phyloP scores from a whole-genome alignment of 2,329 filamentous ascomycete species.

The Orbilia javanica region DNA sequence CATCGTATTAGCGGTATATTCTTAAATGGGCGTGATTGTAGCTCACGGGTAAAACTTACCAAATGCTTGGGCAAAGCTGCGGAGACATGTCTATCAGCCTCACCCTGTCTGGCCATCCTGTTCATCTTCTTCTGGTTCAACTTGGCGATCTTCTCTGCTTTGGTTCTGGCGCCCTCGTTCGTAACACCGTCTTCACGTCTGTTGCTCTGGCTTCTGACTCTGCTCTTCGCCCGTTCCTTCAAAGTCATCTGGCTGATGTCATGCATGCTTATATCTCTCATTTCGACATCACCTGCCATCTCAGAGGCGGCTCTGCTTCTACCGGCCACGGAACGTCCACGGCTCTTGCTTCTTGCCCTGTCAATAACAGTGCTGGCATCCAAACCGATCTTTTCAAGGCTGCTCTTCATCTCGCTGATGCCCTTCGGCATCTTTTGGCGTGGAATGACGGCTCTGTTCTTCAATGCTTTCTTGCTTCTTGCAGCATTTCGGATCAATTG shows the following conservation, averaged over 20 bases:
- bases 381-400: slow-evolving; percentile 85
- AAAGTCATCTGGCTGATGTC: slow-evolving; percentile 65
- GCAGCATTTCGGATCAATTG: slow-evolving; percentile 92
- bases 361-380: slow-evolving; percentile 81
- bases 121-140: slow-evolving; percentile 98
- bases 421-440: slow-evolving; percentile 80
- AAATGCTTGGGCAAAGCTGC: slow-evolving; percentile 89
- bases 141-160: slow-evolving; percentile 89
- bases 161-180: slow-evolving; percentile 75
- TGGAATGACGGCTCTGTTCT: slow-evolving; percentile 95
- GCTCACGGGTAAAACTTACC: slow-evolving; percentile 75
- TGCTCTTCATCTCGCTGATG: slow-evolving; percentile 86
- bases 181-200: slow-evolving; percentile 82
- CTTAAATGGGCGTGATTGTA: neutral
- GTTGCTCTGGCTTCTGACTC: slow-evolving; percentile 74
- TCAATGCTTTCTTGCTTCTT: slow-evolving; percentile 93
- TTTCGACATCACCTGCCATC: slow-evolving; percentile 77
- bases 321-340: slow-evolving; percentile 78
- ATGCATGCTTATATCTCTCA: slow-evolving; percentile 68
- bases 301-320: slow-evolving; percentile 72
- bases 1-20: neutral
- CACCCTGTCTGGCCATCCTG: slow-evolving; percentile 94
- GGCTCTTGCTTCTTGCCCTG: slow-evolving; percentile 78
- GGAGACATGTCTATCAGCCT: slow-evolving; percentile 90
- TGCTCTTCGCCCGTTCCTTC: slow-evolving; percentile 79